Evolutionary conservation across 225 moss, liverwort and hornwort species (phyloP).

Genomic region (Polytrichum commune): DNA sequence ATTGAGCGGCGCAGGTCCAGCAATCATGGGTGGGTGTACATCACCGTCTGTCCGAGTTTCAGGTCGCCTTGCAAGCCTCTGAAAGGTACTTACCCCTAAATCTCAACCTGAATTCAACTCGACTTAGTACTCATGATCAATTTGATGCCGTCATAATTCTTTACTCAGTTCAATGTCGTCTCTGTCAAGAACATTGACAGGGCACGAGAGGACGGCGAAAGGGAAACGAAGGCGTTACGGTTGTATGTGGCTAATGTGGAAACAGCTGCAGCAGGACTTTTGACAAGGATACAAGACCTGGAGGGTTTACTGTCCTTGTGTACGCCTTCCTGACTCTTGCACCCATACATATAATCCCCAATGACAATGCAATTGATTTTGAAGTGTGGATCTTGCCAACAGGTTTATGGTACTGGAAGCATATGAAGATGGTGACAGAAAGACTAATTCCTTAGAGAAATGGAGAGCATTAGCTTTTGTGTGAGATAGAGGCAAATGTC

Average conservation of each 20-base stretch:
- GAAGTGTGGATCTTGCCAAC: too few relatives aligned
- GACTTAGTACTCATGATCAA: too few relatives aligned
- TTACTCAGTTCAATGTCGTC: too few relatives aligned
- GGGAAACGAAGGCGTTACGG: slow-evolving; percentile 53
- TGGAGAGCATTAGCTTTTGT: too few relatives aligned
- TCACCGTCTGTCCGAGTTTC: slow-evolving; percentile 33
- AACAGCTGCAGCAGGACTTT: slow-evolving; percentile 58
- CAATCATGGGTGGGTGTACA: slow-evolving; percentile 20
- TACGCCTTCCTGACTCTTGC: slow-evolving; percentile 10
- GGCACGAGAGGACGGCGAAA: slow-evolving; percentile 57
- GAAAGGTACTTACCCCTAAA: slow-evolving; percentile 21
- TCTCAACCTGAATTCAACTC: too few relatives aligned
- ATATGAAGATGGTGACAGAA: too few relatives aligned
- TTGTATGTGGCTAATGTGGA: slow-evolving; percentile 59
- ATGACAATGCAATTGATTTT: too few relatives aligned
- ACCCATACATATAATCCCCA: not conserved
- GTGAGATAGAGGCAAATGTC: too few relatives aligned
- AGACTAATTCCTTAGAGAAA: too few relatives aligned
- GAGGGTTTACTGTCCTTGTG: slow-evolving; percentile 56
- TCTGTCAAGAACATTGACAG: slow-evolving; percentile 16
- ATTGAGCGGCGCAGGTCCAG: slow-evolving; percentile 11
- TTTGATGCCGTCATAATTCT: too few relatives aligned
- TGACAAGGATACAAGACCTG: slow-evolving; percentile 59
- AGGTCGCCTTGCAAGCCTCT: slow-evolving; percentile 33
- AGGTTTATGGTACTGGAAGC: too few relatives aligned